Evolutionary conservation across 257 asterid genomes (phyloP), one percentile per base, ranked within the genome.

Genomic region (Capsicum pubescens): DNA sequence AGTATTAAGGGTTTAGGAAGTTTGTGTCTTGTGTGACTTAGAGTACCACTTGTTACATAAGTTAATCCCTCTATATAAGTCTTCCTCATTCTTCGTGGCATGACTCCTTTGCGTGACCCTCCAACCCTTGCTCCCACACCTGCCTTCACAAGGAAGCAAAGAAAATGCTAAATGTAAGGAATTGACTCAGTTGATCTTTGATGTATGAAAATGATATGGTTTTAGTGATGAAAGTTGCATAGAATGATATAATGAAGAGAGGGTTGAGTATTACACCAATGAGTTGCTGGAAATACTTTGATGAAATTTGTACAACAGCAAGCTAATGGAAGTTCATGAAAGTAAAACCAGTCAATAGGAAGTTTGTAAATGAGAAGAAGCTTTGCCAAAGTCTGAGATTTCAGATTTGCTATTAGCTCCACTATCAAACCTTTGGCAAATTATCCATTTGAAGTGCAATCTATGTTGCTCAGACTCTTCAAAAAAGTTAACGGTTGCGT

Each of bases 1-100:
- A 74, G 15, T 48, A 4, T 52, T 3, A 52, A 52, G 81, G 63
- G 46, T 52, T 52, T 26, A 52, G 46, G 59, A 21, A 26, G 64
- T 76, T 76, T 54, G 81, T 52, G 64, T 54, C 26, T 76, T 76
- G 59, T 50, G 44, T 21, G 61, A 21, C 80, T 50, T 72, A 48
- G 44, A 52, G 59, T 7, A 2, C 64, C 48, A 52, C 64, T 74
- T 21, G n/a, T 21, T 8, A 76, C 64, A 14, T 48, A 26, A 32
- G 21, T 54, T 52, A 32, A 35, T 76, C 63, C 5, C 46, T 74
- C 13, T 39, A 39, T 15, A 1, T 68, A 15, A 36, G 12, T 72
- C 59, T 46, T 52, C 61, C 44, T 74, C 50, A 54, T 36, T 50
- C 13, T 50, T 54, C 10, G 1, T 26, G 59, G 11, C 44, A 74